phyloP scores from a whole-genome alignment of 2,329 filamentous ascomycete genomes.

The Hypomyces perniciosus region DNA sequence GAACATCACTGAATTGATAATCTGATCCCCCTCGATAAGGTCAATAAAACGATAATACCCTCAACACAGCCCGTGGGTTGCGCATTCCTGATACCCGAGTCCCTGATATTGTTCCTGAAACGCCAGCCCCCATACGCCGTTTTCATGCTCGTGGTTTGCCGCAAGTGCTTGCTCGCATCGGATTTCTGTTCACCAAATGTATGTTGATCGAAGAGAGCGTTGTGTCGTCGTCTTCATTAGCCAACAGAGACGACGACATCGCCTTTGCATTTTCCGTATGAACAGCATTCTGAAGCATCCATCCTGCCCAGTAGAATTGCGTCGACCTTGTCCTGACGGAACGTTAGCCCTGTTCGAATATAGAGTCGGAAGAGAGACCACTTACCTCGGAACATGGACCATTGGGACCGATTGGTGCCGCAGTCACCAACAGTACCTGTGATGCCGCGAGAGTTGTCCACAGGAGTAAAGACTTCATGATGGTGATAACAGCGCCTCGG shows the following conservation, averaged over 20 bases:
- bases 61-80: background rate
- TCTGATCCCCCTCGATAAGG: no score
- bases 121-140: constrained; percentile 1
- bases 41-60: background rate
- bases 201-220: background rate
- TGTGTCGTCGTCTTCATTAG: constrained; percentile 17
- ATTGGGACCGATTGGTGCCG: constrained; percentile 26
- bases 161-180: background rate
- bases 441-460: constrained; percentile 9
- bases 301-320: constrained; percentile 43
- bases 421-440: constrained; percentile 14
- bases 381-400: constrained; percentile 32
- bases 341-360: background rate
- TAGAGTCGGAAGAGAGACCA: background rate
- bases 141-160: background rate
- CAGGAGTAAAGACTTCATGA: constrained; percentile 8
- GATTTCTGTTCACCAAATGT: background rate
- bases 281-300: constrained; percentile 46
- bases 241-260: constrained; percentile 44
- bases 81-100: background rate
- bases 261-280: constrained; percentile 47
- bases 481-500: background rate
- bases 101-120: constrained; percentile 4
- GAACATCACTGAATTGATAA: no score
- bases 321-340: constrained; percentile 27